Conservation (phyloP, 495 filamentous ascomycete genomes). For the Trichodelitschia bisporula region DNA sequence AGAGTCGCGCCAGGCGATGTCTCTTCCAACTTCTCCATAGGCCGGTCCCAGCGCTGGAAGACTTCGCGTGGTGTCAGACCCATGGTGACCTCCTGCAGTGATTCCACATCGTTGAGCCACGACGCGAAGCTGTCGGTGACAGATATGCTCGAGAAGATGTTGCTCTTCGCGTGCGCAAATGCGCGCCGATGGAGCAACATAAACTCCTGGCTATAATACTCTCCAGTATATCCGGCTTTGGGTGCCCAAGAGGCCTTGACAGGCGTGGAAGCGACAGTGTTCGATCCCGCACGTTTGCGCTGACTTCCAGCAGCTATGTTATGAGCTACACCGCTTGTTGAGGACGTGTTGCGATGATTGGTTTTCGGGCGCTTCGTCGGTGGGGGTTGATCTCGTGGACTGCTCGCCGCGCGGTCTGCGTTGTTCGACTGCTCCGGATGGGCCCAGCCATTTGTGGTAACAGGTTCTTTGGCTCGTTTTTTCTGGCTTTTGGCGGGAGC, state of each 20-base stretch:
- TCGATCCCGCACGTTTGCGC: conserved; percentile 28
- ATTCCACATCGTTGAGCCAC: conserved; percentile 47
- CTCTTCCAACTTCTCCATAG: conserved; percentile 25
- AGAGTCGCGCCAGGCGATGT: conserved; percentile 23
- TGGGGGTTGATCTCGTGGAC: conserved; percentile 31
- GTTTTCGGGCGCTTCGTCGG: conserved; percentile 51
- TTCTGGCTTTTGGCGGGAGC: conserved; percentile 18
- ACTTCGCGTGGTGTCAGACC: conserved; percentile 19
- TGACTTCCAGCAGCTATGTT: conserved; percentile 15
- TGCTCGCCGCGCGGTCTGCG: conserved; percentile 19
- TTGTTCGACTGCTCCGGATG: conserved; percentile 12
- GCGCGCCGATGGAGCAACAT: conserved; percentile 36
- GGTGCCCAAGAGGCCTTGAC: conserved; percentile 22
- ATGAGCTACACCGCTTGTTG: conserved; percentile 41
- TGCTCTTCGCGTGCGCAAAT: conserved; percentile 30
- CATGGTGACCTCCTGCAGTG: conserved; percentile 16
- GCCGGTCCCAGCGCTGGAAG: conserved; percentile 27
- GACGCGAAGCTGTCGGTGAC: conserved; percentile 39
- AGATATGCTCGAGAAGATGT: conserved; percentile 40
- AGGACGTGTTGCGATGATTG: conserved; percentile 47
- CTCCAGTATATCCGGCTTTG: conserved; percentile 27
- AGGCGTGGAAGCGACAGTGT: conserved; percentile 23
- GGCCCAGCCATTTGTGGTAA: conserved; percentile 22
- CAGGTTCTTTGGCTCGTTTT: conserved; percentile 41
- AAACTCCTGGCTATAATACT: conserved; percentile 47